Percentiles rank a stretch among this genome's conserved stretches.
phyloP scores from a whole-genome alignment of 2,329 filamentous ascomycete species.

The Hymenoscyphus linearis region DNA sequence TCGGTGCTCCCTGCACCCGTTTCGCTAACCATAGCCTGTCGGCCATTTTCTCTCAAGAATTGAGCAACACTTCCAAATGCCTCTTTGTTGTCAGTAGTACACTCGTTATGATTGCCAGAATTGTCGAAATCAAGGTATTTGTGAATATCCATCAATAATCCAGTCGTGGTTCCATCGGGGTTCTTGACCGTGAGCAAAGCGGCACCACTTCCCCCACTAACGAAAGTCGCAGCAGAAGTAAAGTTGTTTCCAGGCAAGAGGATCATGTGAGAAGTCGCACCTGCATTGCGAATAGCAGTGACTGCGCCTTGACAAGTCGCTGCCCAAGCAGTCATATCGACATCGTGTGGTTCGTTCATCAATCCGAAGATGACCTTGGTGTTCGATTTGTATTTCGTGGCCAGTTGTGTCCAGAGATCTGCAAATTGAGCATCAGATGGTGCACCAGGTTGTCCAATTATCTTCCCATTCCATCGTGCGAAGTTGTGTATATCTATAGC shows the following conservation, averaged over 20 bases:
- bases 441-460: slow-evolving; percentile 57
- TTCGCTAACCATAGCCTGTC: slow-evolving; percentile 45
- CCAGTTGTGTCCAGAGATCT: slow-evolving; percentile 52
- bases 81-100: slow-evolving; percentile 47
- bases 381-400: slow-evolving; percentile 48
- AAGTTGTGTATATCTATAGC: slow-evolving; percentile 55
- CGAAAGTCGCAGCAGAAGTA: slow-evolving; percentile 44
- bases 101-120: slow-evolving; percentile 46
- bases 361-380: slow-evolving; percentile 56
- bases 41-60: slow-evolving; percentile 42
- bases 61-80: slow-evolving; percentile 42
- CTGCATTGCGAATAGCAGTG: slow-evolving; percentile 57
- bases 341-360: slow-evolving; percentile 54
- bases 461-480: slow-evolving; percentile 54
- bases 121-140: slow-evolving; percentile 57
- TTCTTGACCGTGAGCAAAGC: slow-evolving; percentile 50
- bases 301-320: slow-evolving; percentile 56
- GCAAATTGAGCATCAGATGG: slow-evolving; percentile 54
- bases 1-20: slow-evolving; percentile 37
- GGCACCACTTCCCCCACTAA: slow-evolving; percentile 44
- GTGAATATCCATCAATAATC: slow-evolving; percentile 53
- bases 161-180: slow-evolving; percentile 48
- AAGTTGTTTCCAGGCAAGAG: slow-evolving; percentile 59
- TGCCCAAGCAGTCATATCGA: slow-evolving; percentile 48
- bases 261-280: slow-evolving; percentile 57